Conservation (phyloP, 2,329 filamentous ascomycete species). For the Monosporascus sp. region DNA sequence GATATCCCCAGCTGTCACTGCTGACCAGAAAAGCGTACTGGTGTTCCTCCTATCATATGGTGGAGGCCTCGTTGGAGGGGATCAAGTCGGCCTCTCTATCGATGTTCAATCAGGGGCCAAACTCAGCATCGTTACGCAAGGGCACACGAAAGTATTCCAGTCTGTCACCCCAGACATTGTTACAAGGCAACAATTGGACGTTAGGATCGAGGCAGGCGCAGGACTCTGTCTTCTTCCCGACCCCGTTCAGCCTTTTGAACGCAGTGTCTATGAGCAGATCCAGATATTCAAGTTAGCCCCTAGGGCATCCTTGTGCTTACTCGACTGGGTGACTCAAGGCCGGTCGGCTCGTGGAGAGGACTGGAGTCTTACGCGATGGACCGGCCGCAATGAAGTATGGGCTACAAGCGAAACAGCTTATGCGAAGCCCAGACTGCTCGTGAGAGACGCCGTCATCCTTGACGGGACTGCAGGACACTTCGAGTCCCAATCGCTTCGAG, state of each 20-base stretch:
- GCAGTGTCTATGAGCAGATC: constrained; percentile 76
- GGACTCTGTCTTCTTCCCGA: constrained; percentile 73
- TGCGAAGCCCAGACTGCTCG: constrained; percentile 54
- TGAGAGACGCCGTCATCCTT: constrained; percentile 81
- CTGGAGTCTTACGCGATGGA: constrained; percentile 78
- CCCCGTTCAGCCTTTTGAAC: constrained; percentile 84
- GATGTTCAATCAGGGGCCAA: constrained; percentile 58
- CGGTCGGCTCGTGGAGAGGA: constrained; percentile 78
- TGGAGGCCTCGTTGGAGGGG: constrained; percentile 84
- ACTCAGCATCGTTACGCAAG: constrained; percentile 64
- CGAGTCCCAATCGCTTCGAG: constrained; percentile 37
- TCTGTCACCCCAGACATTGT: constrained; percentile 51
- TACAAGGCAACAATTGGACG: constrained; percentile 52
- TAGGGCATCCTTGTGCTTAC: constrained; percentile 63
- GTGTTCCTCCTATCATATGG: constrained; percentile 93
- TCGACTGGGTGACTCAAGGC: constrained; percentile 94
- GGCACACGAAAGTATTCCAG: constrained; percentile 95
- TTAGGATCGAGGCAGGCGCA: constrained; percentile 43
- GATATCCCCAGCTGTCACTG: constrained; percentile 69
- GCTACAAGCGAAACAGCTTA: constrained; percentile 26
- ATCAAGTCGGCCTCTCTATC: constrained; percentile 70
- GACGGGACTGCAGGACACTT: constrained; percentile 45
- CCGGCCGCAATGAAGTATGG: constrained; percentile 86
- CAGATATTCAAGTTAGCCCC: constrained; percentile 67
- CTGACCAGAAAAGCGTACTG: constrained; percentile 61